These are phyloP conservation scores for Leucaena leucocephala DNA, from an alignment of 306 rosid genomes.

Conservation along the genomic window DNA sequence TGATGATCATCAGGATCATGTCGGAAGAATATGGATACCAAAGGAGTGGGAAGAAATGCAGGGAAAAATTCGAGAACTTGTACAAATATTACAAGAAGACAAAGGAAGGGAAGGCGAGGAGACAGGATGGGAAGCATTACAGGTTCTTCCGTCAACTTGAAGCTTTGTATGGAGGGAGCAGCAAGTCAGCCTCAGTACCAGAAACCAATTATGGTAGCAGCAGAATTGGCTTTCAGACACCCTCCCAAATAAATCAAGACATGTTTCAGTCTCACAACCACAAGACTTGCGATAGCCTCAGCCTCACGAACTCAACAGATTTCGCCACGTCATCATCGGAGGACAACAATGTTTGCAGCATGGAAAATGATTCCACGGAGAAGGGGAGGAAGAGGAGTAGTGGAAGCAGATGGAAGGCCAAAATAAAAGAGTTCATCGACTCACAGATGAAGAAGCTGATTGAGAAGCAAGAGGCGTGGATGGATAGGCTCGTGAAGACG, in stretches of 20 bases:
- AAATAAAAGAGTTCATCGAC: conserved; percentile 86
- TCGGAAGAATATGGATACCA: conserved; percentile 91
- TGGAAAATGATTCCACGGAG: conserved; percentile 55
- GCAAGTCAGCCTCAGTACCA: conserved; percentile 50
- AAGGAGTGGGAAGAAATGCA: conserved; percentile 98
- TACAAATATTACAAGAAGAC: conserved; percentile 98
- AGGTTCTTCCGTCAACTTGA: conserved; percentile 97
- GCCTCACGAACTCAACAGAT: conserved; percentile 82
- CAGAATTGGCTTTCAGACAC: conserved; percentile 40
- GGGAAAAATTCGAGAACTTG: conserved; percentile 94
- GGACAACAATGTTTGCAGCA: conserved; percentile 43
- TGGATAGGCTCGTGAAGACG: conserved; percentile 76
- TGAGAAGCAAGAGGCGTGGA: conserved; percentile 91
- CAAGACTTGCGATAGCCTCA: conserved; percentile 69
- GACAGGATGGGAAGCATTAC: conserved; percentile 97
- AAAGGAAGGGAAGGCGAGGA: conserved; percentile 93
- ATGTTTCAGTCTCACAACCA: conserved; percentile 47
- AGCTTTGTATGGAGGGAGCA: conserved; percentile 87
- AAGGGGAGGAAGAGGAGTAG: conserved; percentile 53
- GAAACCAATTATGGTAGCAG: conserved; percentile 55
- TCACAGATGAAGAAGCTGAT: conserved; percentile 85
- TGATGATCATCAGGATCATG: conserved; percentile 67
- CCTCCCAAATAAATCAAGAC: conserved; percentile 54
- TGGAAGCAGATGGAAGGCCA: conserved; percentile 72
- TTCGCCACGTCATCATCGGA: conserved; percentile 78